Conservation (phyloP, 805 yeast genomes). For the Candida mattraensis region DNA sequence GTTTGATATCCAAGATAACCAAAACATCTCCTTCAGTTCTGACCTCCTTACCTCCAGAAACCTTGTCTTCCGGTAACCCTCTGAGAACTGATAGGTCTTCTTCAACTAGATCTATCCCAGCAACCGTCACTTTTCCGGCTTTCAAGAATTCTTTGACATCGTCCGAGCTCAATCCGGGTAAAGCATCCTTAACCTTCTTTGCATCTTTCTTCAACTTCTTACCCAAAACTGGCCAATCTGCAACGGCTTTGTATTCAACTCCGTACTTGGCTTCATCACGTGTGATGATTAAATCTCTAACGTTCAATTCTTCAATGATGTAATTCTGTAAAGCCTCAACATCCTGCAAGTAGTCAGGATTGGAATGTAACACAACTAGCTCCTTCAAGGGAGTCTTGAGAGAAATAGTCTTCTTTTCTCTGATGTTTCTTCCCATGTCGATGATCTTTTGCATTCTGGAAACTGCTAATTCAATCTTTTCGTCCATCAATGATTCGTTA, state of each 20-base stretch:
- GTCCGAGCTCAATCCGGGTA: conserved; percentile 76
- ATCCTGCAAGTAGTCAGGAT: conserved; percentile 70
- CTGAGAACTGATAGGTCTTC: conserved; percentile 92
- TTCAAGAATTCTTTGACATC: conserved; percentile 76
- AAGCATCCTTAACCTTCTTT: conserved; percentile 89
- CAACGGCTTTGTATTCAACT: conserved; percentile 90
- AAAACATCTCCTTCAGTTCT: conserved; percentile 89
- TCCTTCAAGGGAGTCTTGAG: conserved; percentile 92
- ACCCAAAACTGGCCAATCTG: conserved; percentile 99
- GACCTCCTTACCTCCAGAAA: conserved; percentile 73
- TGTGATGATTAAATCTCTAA: conserved; percentile 84
- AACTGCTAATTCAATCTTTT: conserved; percentile 82
- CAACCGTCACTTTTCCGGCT: conserved; percentile 77
- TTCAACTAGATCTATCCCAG: conserved; percentile 80
- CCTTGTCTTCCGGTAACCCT: conserved; percentile 72
- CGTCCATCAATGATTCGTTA: conserved; percentile 77
- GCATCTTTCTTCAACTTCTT: conserved; percentile 94
- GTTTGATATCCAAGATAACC: conserved; percentile 81
- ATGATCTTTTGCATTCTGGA: conserved; percentile 96
- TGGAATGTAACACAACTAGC: conserved; percentile 82
- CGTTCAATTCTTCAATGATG: conserved; percentile 87
- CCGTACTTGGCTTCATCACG: conserved; percentile 89
- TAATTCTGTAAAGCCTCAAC: conserved; percentile 74
- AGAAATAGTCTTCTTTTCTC: conserved; percentile 93
- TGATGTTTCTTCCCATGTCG: conserved; percentile 92